A percentile compares a stretch with the other conserved stretches of the same genome.
These are phyloP conservation scores for Linnemannia schmuckeri DNA, from an alignment of 192 early-diverging fungal species.

Conservation along the genomic window DNA sequence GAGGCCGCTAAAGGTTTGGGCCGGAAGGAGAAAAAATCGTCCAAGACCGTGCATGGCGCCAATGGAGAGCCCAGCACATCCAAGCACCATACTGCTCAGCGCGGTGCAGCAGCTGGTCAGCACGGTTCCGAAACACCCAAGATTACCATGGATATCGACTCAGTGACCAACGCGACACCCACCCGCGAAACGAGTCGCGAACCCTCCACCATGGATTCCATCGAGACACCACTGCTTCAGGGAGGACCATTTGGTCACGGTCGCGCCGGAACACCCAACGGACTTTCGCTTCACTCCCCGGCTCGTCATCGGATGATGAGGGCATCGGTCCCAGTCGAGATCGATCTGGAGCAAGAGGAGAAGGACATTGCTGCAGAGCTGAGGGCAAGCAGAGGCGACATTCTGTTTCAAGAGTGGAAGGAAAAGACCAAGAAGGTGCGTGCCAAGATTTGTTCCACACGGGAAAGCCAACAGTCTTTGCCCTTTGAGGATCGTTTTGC, in stretches of 20 bases:
- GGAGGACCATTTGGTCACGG: constrained; percentile 21
- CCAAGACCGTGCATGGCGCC: constrained; percentile 17
- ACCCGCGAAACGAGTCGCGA: constrained; percentile 33
- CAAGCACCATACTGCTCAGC: constrained; percentile 8
- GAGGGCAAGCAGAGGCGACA: constrained; percentile 69
- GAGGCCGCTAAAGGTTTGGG: constrained; percentile 57
- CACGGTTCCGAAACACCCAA: constrained; percentile 46
- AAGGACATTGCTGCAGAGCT: constrained; percentile 58
- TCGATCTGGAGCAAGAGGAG: constrained; percentile 61
- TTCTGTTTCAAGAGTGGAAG: constrained; percentile 66
- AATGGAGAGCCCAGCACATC: constrained; percentile 25
- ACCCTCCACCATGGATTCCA: constrained; percentile 40
- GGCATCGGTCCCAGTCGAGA: constrained; percentile 40
- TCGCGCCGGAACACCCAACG: constrained; percentile 41
- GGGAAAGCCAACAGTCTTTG: constrained; percentile 58
- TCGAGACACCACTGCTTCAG: constrained; percentile 16
- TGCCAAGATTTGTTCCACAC: constrained; percentile 55
- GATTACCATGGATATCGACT: constrained; percentile 43
- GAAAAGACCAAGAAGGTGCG: constrained; percentile 67
- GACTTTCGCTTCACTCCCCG: constrained; percentile 9
- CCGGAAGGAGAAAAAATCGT: constrained; percentile 30
- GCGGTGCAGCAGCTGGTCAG: constrained; percentile 8
- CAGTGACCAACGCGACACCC: constrained; percentile 29
- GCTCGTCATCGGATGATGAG: constrained; percentile 37
- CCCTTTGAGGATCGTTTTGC: constrained; percentile 71